Percentiles rank a stretch among this genome's conserved stretches.
Evolutionary conservation across 768 basidiomycete genomes (phyloP).

Genomic region (Psilocybe tampanensis): DNA sequence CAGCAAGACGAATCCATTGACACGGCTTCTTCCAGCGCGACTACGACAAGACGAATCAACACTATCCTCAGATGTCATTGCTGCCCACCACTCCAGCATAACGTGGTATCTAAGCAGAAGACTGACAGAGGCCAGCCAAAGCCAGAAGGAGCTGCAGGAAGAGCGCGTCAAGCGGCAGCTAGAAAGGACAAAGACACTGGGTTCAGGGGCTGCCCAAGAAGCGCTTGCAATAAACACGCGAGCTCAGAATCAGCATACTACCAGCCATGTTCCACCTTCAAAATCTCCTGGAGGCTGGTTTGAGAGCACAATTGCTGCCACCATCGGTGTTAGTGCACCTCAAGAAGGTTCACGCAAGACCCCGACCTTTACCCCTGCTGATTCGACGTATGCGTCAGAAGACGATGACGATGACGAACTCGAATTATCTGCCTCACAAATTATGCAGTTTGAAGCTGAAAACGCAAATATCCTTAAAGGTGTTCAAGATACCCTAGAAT

Average conservation of each 20-base stretch:
- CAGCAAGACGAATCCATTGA: constrained; percentile 63
- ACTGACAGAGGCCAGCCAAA: constrained; percentile 77
- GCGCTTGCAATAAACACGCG: constrained; percentile 46
- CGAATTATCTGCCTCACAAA: constrained; percentile 84
- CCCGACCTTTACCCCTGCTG: constrained; percentile 28
- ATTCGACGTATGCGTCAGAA: constrained; percentile 39
- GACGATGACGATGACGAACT: constrained; percentile 77
- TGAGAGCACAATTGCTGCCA: constrained; percentile 61
- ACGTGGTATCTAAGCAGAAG: constrained; percentile 89
- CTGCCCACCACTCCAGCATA: constrained; percentile 92
- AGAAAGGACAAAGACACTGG: constrained; percentile 82
- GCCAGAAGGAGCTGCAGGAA: constrained; percentile 89
- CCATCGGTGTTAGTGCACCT: constrained; percentile 48
- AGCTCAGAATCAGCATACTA: constrained; percentile 20
- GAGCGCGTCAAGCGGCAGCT: constrained; percentile 87
- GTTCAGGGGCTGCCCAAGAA: constrained; percentile 75
- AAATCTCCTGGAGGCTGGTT: constrained; percentile 54
- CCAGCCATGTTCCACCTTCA: constrained; percentile 13
- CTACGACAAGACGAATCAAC: constrained; percentile 59
- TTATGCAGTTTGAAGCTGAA: constrained; percentile 91
- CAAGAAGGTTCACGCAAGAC: constrained; percentile 27
- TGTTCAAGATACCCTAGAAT: constrained; percentile 84
- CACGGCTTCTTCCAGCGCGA: constrained; percentile 72
- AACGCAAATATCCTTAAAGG: constrained; percentile 84
- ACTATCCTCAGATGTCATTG: constrained; percentile 67